Conservation (phyloP, 257 asterid genomes). For the Nicotiana otophora region DNA sequence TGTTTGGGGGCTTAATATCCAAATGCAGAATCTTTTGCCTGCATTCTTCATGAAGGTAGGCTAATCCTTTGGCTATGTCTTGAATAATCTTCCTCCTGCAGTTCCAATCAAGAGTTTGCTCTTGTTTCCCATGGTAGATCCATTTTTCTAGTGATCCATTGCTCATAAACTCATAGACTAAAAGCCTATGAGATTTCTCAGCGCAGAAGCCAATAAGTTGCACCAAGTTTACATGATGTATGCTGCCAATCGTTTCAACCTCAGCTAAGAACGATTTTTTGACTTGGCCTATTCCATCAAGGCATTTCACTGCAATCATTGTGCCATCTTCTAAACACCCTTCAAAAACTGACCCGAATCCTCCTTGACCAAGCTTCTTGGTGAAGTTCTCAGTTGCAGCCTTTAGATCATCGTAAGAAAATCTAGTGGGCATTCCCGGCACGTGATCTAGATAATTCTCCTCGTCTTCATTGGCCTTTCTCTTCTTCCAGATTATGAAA, state of each 20-base stretch:
- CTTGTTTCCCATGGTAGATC: constrained; percentile 13
- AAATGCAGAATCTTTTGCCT: constrained; percentile 25
- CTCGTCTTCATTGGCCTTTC: constrained; percentile 3
- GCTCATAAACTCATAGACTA: constrained; percentile 27
- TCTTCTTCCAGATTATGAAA: constrained; percentile 11
- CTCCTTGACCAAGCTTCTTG: constrained; percentile 24
- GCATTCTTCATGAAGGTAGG: constrained; percentile 30
- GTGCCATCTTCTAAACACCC: constrained; percentile 24
- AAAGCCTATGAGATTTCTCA: constrained; percentile 27
- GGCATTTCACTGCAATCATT: constrained; percentile 24
- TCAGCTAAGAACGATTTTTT: constrained; percentile 25
- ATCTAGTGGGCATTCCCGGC: constrained; percentile 29
- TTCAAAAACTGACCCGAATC: constrained; percentile 26
- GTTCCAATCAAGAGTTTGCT: constrained; percentile 20
- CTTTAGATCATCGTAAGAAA: constrained; percentile 20
- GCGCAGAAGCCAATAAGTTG: constrained; percentile 24
- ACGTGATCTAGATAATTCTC: constrained; percentile 21
- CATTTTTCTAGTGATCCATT: constrained; percentile 30
- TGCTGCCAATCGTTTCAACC: constrained; percentile 28
- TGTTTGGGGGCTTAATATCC: constrained; percentile 28
- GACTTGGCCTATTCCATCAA: constrained; percentile 25
- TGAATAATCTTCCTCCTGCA: constrained; percentile 20
- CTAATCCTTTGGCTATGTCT: constrained; percentile 27
- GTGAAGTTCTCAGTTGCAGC: constrained; percentile 17
- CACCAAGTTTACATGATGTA: constrained; percentile 27